These are phyloP conservation scores for Brassica rapa DNA, from an alignment of 345 rosid genomes.

Conservation along the genomic window DNA sequence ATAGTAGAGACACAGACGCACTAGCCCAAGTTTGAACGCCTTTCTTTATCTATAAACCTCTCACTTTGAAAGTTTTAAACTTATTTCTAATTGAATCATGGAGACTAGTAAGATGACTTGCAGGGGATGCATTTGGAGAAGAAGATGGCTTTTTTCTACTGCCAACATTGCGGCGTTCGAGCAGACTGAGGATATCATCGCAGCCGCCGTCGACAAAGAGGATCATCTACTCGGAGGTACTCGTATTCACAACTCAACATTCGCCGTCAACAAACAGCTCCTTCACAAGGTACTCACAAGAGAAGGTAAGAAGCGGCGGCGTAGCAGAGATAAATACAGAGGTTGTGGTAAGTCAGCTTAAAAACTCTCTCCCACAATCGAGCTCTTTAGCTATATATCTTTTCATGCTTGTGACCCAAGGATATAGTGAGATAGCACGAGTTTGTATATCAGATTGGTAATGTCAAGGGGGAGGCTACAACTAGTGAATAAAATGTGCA, in stretches of 20 bases:
- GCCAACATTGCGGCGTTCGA: too few species aligned
- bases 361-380: slow-evolving; percentile 55
- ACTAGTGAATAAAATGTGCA: too few species aligned
- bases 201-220: slow-evolving; percentile 62
- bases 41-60: too few species aligned
- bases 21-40: too few species aligned
- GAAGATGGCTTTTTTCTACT: too few species aligned
- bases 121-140: too few species aligned
- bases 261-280: slow-evolving; percentile 37
- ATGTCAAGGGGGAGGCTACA: too few species aligned
- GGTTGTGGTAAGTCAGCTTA: slow-evolving; percentile 40
- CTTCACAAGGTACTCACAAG: slow-evolving; percentile 31
- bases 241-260: slow-evolving; percentile 36
- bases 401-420: slow-evolving; percentile 77
- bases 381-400: slow-evolving; percentile 61
- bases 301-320: slow-evolving; percentile 37
- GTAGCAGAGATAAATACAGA: too few species aligned
- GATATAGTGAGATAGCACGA: slow-evolving; percentile 66
- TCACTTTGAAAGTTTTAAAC: too few species aligned
- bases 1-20: too few species aligned
- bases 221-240: slow-evolving; percentile 52
- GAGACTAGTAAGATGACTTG: too few species aligned
- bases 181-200: slow-evolving; percentile 37
- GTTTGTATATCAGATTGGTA: neutral
- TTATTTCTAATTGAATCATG: too few species aligned